Conservation (phyloP, 495 filamentous ascomycete species). For the Podospora pseudoanserina region DNA sequence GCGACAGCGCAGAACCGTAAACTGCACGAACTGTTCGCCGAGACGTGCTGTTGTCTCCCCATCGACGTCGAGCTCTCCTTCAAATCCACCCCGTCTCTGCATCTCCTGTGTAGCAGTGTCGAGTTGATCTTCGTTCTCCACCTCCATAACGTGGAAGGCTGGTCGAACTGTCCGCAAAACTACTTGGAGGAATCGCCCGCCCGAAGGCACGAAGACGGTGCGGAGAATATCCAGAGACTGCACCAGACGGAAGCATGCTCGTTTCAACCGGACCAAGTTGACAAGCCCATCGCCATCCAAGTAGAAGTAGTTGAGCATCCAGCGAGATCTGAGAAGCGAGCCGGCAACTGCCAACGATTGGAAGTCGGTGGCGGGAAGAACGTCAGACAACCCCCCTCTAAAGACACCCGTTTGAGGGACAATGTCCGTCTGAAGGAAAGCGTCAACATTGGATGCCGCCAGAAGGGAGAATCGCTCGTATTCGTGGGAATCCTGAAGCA, state of each 20-base stretch:
- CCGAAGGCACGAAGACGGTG: slow-evolving; percentile 58
- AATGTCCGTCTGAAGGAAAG: slow-evolving; percentile 50
- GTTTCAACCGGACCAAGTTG: slow-evolving; percentile 46
- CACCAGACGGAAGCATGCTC: slow-evolving; percentile 33
- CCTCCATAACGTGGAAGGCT: slow-evolving; percentile 48
- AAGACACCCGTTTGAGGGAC: slow-evolving; percentile 55
- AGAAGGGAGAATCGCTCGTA: slow-evolving; percentile 49
- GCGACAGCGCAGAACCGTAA: slow-evolving; percentile 48
- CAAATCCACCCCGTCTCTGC: background rate
- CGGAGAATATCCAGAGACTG: slow-evolving; percentile 59
- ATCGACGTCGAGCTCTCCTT: slow-evolving; percentile 15
- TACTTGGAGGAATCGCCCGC: slow-evolving; percentile 56
- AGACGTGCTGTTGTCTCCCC: slow-evolving; percentile 42
- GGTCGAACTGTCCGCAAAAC: slow-evolving; percentile 53
- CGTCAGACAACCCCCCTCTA: slow-evolving; percentile 47
- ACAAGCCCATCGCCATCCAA: slow-evolving; percentile 49
- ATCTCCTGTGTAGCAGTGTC: slow-evolving; percentile 20
- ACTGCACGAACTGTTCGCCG: slow-evolving; percentile 55
- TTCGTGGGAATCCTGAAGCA: slow-evolving; percentile 20
- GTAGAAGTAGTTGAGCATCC: slow-evolving; percentile 53
- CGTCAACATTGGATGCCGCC: slow-evolving; percentile 43
- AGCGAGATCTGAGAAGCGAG: slow-evolving; percentile 47
- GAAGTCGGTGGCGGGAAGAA: slow-evolving; percentile 59
- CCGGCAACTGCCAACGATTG: slow-evolving; percentile 57
- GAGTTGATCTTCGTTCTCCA: slow-evolving; percentile 46